These are phyloP conservation scores for Cladorrhinum samala DNA, from an alignment of 495 filamentous ascomycete genomes.

Conservation along the genomic window DNA sequence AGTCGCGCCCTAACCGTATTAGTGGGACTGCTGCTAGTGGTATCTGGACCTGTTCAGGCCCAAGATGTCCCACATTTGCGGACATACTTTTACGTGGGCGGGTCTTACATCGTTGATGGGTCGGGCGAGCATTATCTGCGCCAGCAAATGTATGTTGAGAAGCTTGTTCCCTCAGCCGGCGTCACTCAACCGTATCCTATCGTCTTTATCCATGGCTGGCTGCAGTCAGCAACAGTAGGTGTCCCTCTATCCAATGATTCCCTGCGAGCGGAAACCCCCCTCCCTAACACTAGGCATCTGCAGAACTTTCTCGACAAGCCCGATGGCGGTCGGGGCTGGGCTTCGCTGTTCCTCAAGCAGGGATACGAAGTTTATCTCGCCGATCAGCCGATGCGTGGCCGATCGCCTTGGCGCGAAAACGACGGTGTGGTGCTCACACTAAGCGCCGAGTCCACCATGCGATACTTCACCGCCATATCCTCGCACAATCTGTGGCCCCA, in stretches of 20 bases:
- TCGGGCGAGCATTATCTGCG: neutral
- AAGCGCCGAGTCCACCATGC: neutral
- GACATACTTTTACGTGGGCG: neutral
- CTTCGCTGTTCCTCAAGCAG: neutral
- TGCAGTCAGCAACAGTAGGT: neutral
- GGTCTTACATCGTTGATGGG: neutral
- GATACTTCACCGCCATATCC: neutral
- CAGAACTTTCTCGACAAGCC: neutral
- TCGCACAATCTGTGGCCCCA: neutral
- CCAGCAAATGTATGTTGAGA: neutral
- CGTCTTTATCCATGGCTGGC: neutral
- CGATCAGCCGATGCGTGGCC: neutral
- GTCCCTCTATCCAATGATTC: too few relatives aligned
- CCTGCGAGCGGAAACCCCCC: too few relatives aligned
- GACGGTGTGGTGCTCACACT: neutral
- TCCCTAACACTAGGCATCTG: too few relatives aligned
- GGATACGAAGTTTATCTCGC: neutral
- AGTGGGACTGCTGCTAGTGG: too few relatives aligned
- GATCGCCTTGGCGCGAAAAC: neutral
- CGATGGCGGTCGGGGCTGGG: neutral
- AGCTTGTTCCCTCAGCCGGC: neutral
- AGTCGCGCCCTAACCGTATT: too few relatives aligned
- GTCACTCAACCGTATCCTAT: neutral
- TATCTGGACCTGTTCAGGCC: too few relatives aligned
- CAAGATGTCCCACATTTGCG: neutral